These are phyloP conservation scores for Penicillium sp. DNA, from an alignment of 2,329 filamentous ascomycete species.

Conservation along the genomic window DNA sequence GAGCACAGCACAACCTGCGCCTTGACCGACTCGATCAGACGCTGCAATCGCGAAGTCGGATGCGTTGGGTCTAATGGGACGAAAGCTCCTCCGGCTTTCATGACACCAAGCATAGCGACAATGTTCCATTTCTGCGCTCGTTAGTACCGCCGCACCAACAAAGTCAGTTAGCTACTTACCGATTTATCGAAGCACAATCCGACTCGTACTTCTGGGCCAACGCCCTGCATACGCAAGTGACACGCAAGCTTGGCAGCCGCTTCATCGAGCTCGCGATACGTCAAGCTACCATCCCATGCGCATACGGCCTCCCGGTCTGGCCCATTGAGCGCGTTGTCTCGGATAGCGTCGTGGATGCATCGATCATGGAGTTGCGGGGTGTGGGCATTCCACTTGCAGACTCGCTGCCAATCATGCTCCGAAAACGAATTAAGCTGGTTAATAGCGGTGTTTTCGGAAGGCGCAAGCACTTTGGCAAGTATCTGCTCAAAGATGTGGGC, in stretches of 20 bases:
- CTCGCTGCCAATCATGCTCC: conserved; percentile 55
- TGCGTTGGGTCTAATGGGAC: conserved; percentile 42
- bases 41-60: conserved; percentile 37
- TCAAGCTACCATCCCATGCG: conserved; percentile 42
- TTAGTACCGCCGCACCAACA: conserved; percentile 10
- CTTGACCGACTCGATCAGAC: conserved; percentile 33
- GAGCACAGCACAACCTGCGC: conserved; percentile 37
- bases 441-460: conserved; percentile 42
- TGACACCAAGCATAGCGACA: conserved; percentile 41
- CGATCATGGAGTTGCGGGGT: conserved; percentile 39
- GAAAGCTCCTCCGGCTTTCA: conserved; percentile 45
- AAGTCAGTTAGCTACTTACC: conserved; percentile 22
- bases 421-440: conserved; percentile 55
- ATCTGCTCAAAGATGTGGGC: conserved; percentile 55
- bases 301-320: conserved; percentile 35
- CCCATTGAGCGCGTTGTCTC: conserved; percentile 37
- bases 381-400: conserved; percentile 53
- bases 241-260: conserved; percentile 39
- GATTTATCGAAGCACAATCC: conserved; percentile 45
- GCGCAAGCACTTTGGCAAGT: conserved; percentile 47
- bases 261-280: conserved; percentile 36
- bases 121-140: conserved; percentile 40
- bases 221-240: conserved; percentile 39
- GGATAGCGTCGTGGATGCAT: conserved; percentile 39
- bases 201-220: conserved; percentile 39